phyloP scores from a whole-genome alignment of 345 rosid genomes.

The Turnera subulata region DNA sequence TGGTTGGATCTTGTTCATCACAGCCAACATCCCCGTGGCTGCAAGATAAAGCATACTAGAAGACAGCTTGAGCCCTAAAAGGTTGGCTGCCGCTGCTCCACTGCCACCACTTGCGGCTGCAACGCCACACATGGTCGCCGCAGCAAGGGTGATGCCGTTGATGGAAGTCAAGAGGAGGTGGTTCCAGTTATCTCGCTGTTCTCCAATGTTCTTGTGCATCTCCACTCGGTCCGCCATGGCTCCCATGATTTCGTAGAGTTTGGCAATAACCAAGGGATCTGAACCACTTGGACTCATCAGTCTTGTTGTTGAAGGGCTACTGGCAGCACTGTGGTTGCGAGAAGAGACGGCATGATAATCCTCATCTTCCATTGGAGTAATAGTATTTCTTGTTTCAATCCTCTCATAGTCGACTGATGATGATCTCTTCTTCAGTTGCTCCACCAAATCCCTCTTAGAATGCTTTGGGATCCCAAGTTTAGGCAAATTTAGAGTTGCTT shows the following conservation, averaged over 20 bases:
- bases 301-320: not conserved
- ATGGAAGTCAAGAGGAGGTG: conserved; percentile 41
- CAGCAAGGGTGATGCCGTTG: conserved; percentile 45
- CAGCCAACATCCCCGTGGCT: conserved; percentile 34
- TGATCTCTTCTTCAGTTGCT: conserved; percentile 14
- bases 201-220: conserved; percentile 51
- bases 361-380: too few species aligned
- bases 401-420: too few species aligned
- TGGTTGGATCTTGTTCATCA: conserved; percentile 52
- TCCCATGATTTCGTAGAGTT: conserved; percentile 40
- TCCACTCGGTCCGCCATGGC: conserved; percentile 46
- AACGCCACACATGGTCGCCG: conserved; percentile 44
- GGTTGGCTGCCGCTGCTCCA: too few species aligned
- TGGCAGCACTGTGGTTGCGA: too few species aligned
- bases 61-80: conserved; percentile 31
- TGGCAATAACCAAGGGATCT: conserved; percentile 24
- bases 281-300: not conserved
- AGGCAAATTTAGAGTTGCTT: conserved; percentile 19
- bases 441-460: conserved; percentile 10
- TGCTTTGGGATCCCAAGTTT: conserved; percentile 17
- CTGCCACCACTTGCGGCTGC: conserved; percentile 20
- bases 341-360: too few species aligned
- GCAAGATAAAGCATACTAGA: conserved; percentile 38
- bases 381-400: not conserved
- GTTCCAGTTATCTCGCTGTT: conserved; percentile 56